Evolutionary conservation across 768 basidiomycete species (phyloP).

Genomic region (Leucosporidium yakuticum): DNA sequence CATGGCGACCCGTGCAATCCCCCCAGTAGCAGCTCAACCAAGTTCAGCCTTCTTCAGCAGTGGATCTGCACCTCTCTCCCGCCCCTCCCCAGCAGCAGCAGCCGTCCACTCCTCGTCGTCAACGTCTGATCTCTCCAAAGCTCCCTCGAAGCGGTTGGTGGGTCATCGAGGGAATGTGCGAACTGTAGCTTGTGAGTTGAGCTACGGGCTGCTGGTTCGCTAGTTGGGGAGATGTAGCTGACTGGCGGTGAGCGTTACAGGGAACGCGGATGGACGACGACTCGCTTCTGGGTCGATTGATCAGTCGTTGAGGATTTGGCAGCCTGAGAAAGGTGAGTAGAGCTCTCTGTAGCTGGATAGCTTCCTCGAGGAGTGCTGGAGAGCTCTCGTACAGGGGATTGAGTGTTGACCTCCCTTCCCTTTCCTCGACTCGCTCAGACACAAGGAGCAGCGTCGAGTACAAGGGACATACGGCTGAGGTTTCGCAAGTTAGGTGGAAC

Average conservation of each 20-base stretch:
- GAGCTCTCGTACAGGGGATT: neutral
- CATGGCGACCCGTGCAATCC: neutral
- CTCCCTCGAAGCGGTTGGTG: neutral
- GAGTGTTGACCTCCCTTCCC: neutral
- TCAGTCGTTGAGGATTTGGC: slow-evolving; percentile 24
- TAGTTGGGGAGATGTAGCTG: neutral
- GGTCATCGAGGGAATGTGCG: slow-evolving; percentile 4
- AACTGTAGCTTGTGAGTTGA: neutral
- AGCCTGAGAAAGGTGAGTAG: slow-evolving; percentile 31
- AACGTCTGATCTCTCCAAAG: neutral
- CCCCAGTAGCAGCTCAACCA: no score
- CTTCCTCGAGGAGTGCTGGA: neutral
- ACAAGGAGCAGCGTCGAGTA: slow-evolving; percentile 16
- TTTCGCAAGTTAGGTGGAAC: slow-evolving; percentile 26
- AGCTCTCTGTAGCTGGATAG: neutral
- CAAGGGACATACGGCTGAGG: slow-evolving; percentile 27
- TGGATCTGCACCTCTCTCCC: neutral
- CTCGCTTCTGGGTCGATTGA: slow-evolving; percentile 25
- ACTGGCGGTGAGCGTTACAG: slow-evolving; percentile 2
- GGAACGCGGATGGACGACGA: slow-evolving; percentile 30
- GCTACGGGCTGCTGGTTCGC: neutral
- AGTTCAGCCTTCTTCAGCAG: no score
- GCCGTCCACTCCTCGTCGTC: neutral
- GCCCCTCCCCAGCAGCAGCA: neutral
- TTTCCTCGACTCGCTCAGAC: neutral